Evolutionary conservation across 495 filamentous ascomycete genomes (phyloP), one percentile per base, ranked within the genome.

Genomic region (Penicillium alfredii): DNA sequence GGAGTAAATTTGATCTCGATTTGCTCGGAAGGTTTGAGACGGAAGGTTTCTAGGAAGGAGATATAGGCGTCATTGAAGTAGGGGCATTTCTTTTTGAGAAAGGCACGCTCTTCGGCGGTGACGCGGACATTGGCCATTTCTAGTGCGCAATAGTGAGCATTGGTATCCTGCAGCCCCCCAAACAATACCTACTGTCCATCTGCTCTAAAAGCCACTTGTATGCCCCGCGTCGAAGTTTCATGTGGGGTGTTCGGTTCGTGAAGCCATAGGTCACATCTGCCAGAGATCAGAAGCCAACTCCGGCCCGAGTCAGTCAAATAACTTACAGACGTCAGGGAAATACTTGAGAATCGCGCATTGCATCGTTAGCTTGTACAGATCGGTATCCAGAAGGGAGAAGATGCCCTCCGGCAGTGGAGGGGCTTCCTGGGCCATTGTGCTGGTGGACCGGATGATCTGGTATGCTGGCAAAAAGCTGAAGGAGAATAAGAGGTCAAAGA

Each of bases 281-380:
- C 20, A 16, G 4, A 1, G 15, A 26, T 63, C 18, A 70, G 62
- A 22, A 33, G 8, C 19, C 8, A 18, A 28, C 9, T 15, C 23
- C n/a, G n/a, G 18, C 6, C 13, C 1, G n/a, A 0, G 8, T 6
- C 7, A 6, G 27, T 7, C 8, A 6, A 9, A 7, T 9, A 23
- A 70, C 73, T 63, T 45, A 82, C 83, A 65, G 34, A 88, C 80
- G 48, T 90, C 74, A 10, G 82, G 79, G 56, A 93, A 96, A 64
- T 85, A 89, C 53, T 86, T 88, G 33, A 94, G 71, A 45, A 97
- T 78, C 25, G 89, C 92, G 55, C 86, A 94, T 78, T 98, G 92
- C 92, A 98, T 98, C 7, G 92, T 98, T 53, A 98, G 62, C 63
- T 98, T 98, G 73, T 98, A 98, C 26, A 98, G 71, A 69, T 98